Evolutionary conservation across 169 alveolate genomes (phyloP).

Genomic region (Theileria annulata): DNA sequence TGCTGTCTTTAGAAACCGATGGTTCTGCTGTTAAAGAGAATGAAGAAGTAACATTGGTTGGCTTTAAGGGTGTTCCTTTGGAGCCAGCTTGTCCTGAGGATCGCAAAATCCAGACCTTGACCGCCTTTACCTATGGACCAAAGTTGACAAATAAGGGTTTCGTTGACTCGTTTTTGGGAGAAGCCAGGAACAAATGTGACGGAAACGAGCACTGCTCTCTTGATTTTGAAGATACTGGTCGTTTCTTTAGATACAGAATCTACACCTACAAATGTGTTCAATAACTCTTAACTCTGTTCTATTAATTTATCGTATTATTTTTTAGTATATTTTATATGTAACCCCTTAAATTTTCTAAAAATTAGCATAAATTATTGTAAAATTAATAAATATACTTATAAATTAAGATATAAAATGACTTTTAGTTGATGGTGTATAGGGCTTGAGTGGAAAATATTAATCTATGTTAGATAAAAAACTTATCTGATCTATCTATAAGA

Average conservation of each 20-base stretch:
- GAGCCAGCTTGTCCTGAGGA: slow-evolving; percentile 55
- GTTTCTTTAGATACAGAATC: neutral
- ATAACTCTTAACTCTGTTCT: neutral
- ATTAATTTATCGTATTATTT: neutral
- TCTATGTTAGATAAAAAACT: no score
- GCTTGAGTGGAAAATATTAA: no score
- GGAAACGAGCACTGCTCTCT: slow-evolving; percentile 49
- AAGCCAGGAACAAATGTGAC: slow-evolving; percentile 32
- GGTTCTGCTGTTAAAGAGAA: slow-evolving; percentile 25
- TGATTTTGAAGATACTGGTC: neutral
- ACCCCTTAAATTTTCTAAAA: no score
- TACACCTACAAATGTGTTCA: slow-evolving; percentile 33
- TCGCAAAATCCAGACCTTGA: slow-evolving; percentile 16
- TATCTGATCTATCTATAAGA: no score
- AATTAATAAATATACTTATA: no score
- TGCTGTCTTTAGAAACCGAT: neutral
- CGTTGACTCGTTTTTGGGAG: slow-evolving; percentile 18
- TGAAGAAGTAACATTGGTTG: slow-evolving; percentile 37
- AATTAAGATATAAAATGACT: no score
- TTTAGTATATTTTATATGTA: neutral
- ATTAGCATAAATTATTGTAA: no score
- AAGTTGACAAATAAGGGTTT: slow-evolving; percentile 42
- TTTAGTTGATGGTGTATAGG: no score
- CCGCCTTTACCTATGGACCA: slow-evolving; percentile 30
- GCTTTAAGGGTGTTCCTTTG: slow-evolving; percentile 1